phyloP scores from a whole-genome alignment of 345 rosid species.

The Hibiscus syriacus region DNA sequence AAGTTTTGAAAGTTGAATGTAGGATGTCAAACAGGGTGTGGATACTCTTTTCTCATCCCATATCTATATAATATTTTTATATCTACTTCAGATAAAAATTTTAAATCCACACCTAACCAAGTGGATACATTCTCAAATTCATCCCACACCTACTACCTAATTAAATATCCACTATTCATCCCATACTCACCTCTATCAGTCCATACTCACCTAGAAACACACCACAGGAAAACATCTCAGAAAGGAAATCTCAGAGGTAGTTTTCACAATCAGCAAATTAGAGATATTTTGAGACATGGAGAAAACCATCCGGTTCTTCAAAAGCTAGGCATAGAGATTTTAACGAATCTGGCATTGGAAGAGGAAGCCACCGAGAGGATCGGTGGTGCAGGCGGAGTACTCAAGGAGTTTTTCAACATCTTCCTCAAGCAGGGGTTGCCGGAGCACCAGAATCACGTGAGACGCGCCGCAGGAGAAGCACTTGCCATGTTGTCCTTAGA shows the following conservation, averaged over 20 bases:
- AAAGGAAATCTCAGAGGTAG: slow-evolving; percentile 76
- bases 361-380: slow-evolving; percentile 66
- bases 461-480: slow-evolving; percentile 82
- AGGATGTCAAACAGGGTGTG: too few species aligned
- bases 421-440: slow-evolving; percentile 41
- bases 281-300: slow-evolving; percentile 67
- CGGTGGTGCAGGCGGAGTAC: slow-evolving; percentile 77
- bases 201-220: too few species aligned
- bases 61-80: too few species aligned
- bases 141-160: too few species aligned
- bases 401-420: slow-evolving; percentile 69
- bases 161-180: too few species aligned
- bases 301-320: slow-evolving; percentile 58
- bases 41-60: too few species aligned
- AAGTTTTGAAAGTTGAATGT: too few species aligned
- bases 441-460: slow-evolving; percentile 31
- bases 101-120: too few species aligned
- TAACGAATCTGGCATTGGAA: slow-evolving; percentile 68
- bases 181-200: too few species aligned
- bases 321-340: slow-evolving; percentile 60
- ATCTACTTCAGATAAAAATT: too few species aligned
- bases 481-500: slow-evolving; percentile 79
- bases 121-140: too few species aligned
- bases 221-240: slow-evolving; percentile 69
- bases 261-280: slow-evolving; percentile 79